Percentiles rank a stretch among this genome's conserved stretches.
phyloP scores from a whole-genome alignment of 495 filamentous ascomycete genomes.

The Annulohypoxylon maeteangense region DNA sequence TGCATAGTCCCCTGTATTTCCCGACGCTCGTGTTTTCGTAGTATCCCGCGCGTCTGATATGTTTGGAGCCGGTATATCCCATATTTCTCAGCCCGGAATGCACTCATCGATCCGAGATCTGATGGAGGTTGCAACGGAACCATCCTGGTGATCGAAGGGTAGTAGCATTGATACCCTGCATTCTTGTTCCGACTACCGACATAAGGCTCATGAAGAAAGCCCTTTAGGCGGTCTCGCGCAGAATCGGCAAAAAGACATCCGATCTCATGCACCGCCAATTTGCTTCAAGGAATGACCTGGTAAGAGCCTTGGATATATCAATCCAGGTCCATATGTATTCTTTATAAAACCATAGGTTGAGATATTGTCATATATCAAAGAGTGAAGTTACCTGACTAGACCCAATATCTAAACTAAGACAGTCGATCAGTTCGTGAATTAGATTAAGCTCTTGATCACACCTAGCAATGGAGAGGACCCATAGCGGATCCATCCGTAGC shows the following conservation, averaged over 20 bases:
- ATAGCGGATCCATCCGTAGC: background rate
- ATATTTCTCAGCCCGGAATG: conserved; percentile 11
- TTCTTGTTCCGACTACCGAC: conserved; percentile 38
- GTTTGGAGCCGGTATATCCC: background rate
- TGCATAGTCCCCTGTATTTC: conserved; percentile 23
- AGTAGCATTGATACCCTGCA: conserved; percentile 27
- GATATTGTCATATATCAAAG: background rate
- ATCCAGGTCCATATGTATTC: background rate
- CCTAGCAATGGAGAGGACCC: background rate
- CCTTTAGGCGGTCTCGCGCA: background rate
- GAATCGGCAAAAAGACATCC: conserved; percentile 5
- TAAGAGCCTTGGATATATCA: background rate
- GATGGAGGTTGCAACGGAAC: conserved; percentile 10
- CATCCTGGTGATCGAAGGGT: conserved; percentile 18
- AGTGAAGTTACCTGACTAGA: background rate
- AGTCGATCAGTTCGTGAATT: background rate
- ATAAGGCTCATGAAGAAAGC: background rate
- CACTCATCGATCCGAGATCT: conserved; percentile 35
- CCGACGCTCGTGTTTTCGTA: background rate
- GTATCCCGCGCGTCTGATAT: background rate
- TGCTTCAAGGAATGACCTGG: background rate
- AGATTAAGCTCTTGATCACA: background rate
- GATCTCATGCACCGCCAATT: background rate
- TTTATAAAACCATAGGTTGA: background rate
- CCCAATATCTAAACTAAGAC: background rate